Evolutionary conservation across 108 stramenopile species (phyloP), one percentile per base, ranked within the genome.

Genomic region (Nitzschia sp.): DNA sequence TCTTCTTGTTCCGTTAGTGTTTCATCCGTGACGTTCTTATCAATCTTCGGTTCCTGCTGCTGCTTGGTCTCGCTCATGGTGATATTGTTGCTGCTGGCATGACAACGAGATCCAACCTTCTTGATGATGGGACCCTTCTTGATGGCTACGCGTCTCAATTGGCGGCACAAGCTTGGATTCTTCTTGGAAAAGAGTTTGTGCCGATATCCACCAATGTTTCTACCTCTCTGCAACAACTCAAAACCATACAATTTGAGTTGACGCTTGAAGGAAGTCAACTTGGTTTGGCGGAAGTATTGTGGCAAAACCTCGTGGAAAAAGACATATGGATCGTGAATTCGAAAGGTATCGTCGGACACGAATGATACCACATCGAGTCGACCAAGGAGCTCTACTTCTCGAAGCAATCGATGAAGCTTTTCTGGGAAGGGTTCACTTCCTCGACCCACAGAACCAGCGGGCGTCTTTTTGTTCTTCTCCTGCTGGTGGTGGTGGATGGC

Each of bases 211-310:
- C 66, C 66, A 25, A 59, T 59, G n/a, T 73, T 68, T 21, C 22
- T n/a, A 5, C 73, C 79, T 2, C 45, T 59, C 22, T 69, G 67
- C 8, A 80, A 64, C 15, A 74, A 36, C 15, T 22, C 23, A 55
- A 80, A 80, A 50, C 77, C 77, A 29, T 78, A 82, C 11, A 78
- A 58, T 33, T 82, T 82, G 45, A 72, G 26, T 34, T 79, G 78
- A 6, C 60, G 72, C 66, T 78, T 33, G 28, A 70, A 70, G 22
- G 58, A 60, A 50, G 62, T 70, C 23, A 60, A 13, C 45, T 50
- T 70, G 9, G 29, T 60, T 50, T 74, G 73, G 17, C 33, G 30
- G n/a, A 58, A 58, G n/a, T 58, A 58, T 15, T 34, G 56, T 9
- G 56, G 56, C 6, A 58, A 5, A 4, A 58, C 56, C n/a, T 58